phyloP scores from a whole-genome alignment of 2,329 filamentous ascomycete species.

The Fusarium sp. region DNA sequence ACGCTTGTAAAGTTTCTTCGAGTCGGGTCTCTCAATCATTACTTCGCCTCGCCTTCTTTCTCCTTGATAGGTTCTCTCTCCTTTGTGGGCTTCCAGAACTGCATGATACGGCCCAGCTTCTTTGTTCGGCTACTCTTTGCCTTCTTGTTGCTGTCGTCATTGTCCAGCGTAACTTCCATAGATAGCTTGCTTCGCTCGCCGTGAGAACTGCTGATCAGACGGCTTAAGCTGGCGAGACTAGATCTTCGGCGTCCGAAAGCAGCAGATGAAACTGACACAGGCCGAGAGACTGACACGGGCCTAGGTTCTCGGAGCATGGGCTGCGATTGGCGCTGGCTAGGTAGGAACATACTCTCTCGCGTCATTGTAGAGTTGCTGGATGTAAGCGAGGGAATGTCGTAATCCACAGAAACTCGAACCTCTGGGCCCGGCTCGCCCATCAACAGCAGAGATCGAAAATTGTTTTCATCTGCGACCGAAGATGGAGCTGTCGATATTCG shows the following conservation, averaged over 20 bases:
- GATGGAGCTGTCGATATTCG: conserved; percentile 81
- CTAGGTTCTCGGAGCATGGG: conserved; percentile 66
- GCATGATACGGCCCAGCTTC: conserved; percentile 79
- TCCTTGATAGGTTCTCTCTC: conserved; percentile 64
- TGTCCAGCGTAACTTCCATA: conserved; percentile 72
- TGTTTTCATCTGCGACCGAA: conserved; percentile 77
- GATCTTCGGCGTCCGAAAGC: conserved; percentile 78
- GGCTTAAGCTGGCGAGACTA: conserved; percentile 81
- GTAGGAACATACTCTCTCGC: conserved; percentile 69
- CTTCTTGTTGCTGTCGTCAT: conserved; percentile 67
- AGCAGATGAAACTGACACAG: conserved; percentile 71
- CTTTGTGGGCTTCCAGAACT: conserved; percentile 79
- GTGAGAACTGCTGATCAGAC: conserved; percentile 80
- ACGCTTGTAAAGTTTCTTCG: conserved; percentile 26
- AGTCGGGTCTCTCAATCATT: conserved; percentile 16
- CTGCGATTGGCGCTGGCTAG: conserved; percentile 62
- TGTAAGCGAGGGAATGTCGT: conserved; percentile 77
- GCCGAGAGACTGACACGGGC: conserved; percentile 72
- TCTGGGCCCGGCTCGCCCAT: conserved; percentile 81
- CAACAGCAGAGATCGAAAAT: conserved; percentile 74
- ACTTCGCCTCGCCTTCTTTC: conserved; percentile 54
- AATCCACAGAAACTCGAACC: conserved; percentile 75
- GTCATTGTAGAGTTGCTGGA: conserved; percentile 84
- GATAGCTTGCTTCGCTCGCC: conserved; percentile 81
- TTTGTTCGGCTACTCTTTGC: conserved; percentile 73